phyloP scores from a whole-genome alignment of 129 eudicot genomes.

The Helianthus tuberosus region DNA sequence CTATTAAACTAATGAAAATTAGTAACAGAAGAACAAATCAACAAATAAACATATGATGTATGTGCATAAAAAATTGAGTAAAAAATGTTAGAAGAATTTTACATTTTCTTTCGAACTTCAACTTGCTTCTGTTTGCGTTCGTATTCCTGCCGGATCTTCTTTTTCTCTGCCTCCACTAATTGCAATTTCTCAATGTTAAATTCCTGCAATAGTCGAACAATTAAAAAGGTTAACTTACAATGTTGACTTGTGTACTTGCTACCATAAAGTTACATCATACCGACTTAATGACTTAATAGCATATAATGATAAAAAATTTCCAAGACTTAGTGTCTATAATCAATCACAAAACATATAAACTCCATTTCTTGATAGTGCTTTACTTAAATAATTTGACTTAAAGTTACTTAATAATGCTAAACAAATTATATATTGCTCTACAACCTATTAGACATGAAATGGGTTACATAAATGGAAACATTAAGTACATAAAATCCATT shows the following conservation, averaged over 20 bases:
- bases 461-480: not conserved
- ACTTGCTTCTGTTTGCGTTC: conserved; percentile 97
- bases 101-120: conserved; percentile 87
- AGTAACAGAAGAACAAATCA: conserved; percentile 2
- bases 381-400: not conserved
- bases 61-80: not conserved
- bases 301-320: not conserved
- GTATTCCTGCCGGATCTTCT: conserved; percentile 93
- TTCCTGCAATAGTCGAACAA: conserved; percentile 41
- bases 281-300: conserved; percentile 9
- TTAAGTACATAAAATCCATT: not conserved
- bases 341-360: not conserved
- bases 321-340: not conserved
- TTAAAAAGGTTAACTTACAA: not conserved
- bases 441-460: not conserved
- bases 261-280: not conserved
- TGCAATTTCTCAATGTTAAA: conserved; percentile 94
- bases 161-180: conserved; percentile 96
- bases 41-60: not conserved
- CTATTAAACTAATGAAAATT: conserved; percentile 2
- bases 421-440: not conserved
- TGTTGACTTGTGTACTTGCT: not conserved
- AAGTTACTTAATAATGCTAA: not conserved
- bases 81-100: conserved; percentile 14
- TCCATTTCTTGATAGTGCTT: conserved; percentile 10